Conservation (phyloP, 768 basidiomycete genomes). For the Boletus rufocinnamomeus region DNA sequence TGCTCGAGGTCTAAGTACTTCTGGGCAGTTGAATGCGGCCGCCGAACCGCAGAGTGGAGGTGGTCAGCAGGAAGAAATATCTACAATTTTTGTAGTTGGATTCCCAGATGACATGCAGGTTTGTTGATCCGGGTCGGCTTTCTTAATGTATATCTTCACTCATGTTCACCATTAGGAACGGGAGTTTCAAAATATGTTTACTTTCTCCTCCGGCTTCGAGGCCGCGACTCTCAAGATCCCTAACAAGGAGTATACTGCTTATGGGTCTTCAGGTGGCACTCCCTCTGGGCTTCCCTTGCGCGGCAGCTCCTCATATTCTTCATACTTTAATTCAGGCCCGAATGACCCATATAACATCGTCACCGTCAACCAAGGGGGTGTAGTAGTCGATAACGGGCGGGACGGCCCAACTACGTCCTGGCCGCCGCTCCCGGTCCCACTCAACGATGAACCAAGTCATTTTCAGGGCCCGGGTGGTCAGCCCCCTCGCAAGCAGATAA, state of each 20-base stretch:
- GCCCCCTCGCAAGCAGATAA: slow-evolving; percentile 90
- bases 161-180: slow-evolving; percentile 67
- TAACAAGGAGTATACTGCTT: slow-evolving; percentile 84
- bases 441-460: slow-evolving; percentile 36
- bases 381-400: slow-evolving; percentile 75
- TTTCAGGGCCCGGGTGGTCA: slow-evolving; percentile 35
- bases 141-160: slow-evolving; percentile 16
- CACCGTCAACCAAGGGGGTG: slow-evolving; percentile 79
- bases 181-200: slow-evolving; percentile 99
- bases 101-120: slow-evolving; percentile 99
- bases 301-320: slow-evolving; percentile 37
- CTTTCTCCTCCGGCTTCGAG: slow-evolving; percentile 93
- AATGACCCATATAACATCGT: slow-evolving; percentile 86
- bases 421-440: slow-evolving; percentile 44
- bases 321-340: slow-evolving; percentile 48
- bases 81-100: slow-evolving; percentile 96
- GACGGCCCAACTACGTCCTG: slow-evolving; percentile 74
- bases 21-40: slow-evolving; percentile 30
- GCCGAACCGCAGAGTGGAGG: slow-evolving; percentile 26
- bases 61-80: slow-evolving; percentile 78
- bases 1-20: slow-evolving; percentile 32
- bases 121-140: slow-evolving; percentile 33
- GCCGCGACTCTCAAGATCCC: slow-evolving; percentile 98
- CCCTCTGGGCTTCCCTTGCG: slow-evolving; percentile 39
- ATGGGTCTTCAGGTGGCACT: slow-evolving; percentile 48